Evolutionary conservation across 306 rosid genomes (phyloP), one percentile per base, ranked within the genome.

Genomic region (Alnus rubra): DNA sequence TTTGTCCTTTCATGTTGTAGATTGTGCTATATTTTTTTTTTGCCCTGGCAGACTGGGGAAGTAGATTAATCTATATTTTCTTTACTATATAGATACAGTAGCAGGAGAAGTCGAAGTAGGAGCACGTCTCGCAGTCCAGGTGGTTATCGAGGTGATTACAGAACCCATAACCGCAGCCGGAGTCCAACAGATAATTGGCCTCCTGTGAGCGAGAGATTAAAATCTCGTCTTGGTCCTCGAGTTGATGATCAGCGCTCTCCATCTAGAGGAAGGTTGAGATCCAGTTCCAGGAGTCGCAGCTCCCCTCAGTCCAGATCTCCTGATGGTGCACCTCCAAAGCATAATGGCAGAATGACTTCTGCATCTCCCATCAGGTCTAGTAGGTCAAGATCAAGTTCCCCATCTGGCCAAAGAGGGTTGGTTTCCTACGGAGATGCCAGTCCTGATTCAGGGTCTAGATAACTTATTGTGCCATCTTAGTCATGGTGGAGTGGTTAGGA

Each of bases 401-500:
- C 85, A 59, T 74, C 91, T 4, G 96, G 88, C 45, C 98, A 90
- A 71, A 89, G 89, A 78, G 96, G 98, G 44, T 83, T 95, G 83
- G 98, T 95, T 82, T 95, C 98, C 28, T 93, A 95, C 45, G 99
- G 92, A 30, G 97, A 95, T 78, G 83, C 74, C 6, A 93, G 94
- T 85, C 99, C 92, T 60, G 92, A 82, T 79, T 88, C 85, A 28
- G 88, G 78, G 56, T 50, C 85, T 35, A 81, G 77, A 58, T 90
- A 85, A 80, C 68, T 69, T 75, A 7, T 15, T 31, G 30, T 30
- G 78, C 72, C 37, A 58, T 83, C 51, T 56, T 31, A 47, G 49
- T 63, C 58, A 33, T 14, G 16, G 72, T 19, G 76, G 53, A 33
- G 69, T 71, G 47, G 68, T 65, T 8, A n/a, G 49, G 59, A 13